Conservation (phyloP, 768 basidiomycete species). For the Xerocomellus amylosporus region DNA sequence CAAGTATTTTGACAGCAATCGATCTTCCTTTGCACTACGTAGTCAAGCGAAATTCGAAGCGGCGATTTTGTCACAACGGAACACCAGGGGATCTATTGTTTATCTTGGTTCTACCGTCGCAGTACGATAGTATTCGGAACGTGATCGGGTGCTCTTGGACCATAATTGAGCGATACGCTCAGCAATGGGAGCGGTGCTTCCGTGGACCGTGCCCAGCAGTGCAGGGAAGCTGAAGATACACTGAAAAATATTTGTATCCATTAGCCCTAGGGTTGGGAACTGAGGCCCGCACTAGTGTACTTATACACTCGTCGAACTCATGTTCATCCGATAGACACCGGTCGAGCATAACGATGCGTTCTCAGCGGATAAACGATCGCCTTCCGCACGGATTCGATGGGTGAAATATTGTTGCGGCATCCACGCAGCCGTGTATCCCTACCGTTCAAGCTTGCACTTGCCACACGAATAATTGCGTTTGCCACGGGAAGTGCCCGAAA, state of each 20-base stretch:
- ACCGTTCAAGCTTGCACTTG: not conserved
- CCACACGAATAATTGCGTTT: too few species aligned
- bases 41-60: not conserved
- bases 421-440: too few species aligned
- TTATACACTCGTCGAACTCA: too few species aligned
- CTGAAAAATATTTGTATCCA: not conserved
- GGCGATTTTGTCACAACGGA: not conserved
- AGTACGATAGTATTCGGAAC: not conserved
- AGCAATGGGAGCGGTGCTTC: not conserved
- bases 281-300: not conserved
- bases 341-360: not conserved
- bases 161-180: not conserved
- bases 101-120: conserved; percentile 4
- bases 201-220: not conserved
- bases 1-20: too few species aligned
- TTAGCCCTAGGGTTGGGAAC: not conserved
- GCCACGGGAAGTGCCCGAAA: not conserved
- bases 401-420: not conserved
- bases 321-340: not conserved
- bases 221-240: not conserved
- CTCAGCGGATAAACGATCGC: not conserved
- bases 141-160: conserved; percentile 5
- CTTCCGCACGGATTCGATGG: not conserved
- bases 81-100: not conserved
- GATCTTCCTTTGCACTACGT: not conserved